Evolutionary conservation across 2,329 filamentous ascomycete species (phyloP).

Genomic region (Ceratocystis smalleyi): DNA sequence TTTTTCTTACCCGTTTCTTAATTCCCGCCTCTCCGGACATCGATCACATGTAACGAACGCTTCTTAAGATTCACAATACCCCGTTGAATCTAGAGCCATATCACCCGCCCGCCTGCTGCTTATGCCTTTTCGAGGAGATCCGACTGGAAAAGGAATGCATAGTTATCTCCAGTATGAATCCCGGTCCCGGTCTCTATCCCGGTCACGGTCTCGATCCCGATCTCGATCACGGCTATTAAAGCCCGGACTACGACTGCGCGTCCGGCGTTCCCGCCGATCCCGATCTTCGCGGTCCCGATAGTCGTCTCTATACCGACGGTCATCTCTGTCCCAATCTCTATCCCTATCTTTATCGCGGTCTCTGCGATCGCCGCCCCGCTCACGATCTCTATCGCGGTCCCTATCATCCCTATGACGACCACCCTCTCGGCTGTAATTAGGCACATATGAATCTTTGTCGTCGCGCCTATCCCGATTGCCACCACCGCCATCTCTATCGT

Average conservation of each 20-base stretch:
- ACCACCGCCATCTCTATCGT: slow-evolving; percentile 1
- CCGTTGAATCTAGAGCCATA: background rate
- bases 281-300: slow-evolving; percentile 27
- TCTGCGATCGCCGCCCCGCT: slow-evolving; percentile 23
- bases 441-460: slow-evolving; percentile 14
- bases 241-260: no score
- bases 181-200: slow-evolving; percentile 27
- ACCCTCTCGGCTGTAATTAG: slow-evolving; percentile 19
- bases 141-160: background rate
- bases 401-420: slow-evolving; percentile 27
- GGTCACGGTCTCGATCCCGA: slow-evolving; percentile 19
- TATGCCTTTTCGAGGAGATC: background rate
- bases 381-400: slow-evolving; percentile 25
- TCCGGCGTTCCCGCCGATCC: slow-evolving; percentile 21
- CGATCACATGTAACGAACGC: no score
- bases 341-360: slow-evolving; percentile 23
- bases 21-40: background rate
- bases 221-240: slow-evolving; percentile 20
- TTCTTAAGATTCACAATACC: background rate
- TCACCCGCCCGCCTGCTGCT: background rate
- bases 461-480: slow-evolving; percentile 7
- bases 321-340: slow-evolving; percentile 27
- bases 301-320: slow-evolving; percentile 33
- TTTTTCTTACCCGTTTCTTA: background rate
- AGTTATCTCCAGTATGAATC: slow-evolving; percentile 24